These are phyloP conservation scores for Podila verticillata DNA, from an alignment of 192 early-diverging fungal species.

Conservation along the genomic window DNA sequence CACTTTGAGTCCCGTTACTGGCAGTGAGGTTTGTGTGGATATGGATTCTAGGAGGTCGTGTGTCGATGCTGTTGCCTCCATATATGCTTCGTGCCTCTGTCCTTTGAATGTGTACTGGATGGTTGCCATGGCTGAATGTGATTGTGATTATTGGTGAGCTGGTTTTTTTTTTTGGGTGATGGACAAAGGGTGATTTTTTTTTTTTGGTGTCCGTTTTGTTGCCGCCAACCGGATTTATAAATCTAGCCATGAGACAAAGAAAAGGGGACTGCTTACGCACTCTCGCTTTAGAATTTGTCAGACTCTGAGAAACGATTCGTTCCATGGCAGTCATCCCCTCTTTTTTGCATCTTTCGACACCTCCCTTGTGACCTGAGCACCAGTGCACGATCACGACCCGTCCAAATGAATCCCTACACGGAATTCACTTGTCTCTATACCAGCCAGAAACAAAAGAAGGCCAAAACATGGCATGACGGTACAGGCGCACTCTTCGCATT, in stretches of 20 bases:
- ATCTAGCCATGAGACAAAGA: too few relatives aligned
- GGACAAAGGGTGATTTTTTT: neutral
- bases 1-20: constrained; percentile 30
- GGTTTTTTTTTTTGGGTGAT: neutral
- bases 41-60: constrained; percentile 11
- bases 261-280: too few relatives aligned
- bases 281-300: too few relatives aligned
- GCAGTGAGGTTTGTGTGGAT: constrained; percentile 17
- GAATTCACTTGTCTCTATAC: constrained; percentile 57
- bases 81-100: constrained; percentile 4
- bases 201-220: too few relatives aligned
- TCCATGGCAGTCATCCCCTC: too few relatives aligned
- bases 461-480: constrained; percentile 67
- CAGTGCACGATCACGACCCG: too few relatives aligned
- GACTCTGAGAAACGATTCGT: too few relatives aligned
- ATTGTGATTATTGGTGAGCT: too few relatives aligned
- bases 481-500: neutral
- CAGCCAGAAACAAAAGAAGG: constrained; percentile 61
- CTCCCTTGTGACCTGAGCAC: too few relatives aligned
- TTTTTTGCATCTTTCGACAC: too few relatives aligned
- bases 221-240: too few relatives aligned
- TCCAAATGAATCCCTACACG: constrained; percentile 40
- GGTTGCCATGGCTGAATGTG: constrained; percentile 7
- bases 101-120: constrained; percentile 45
- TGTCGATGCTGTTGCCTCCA: neutral